These are phyloP conservation scores for Naganishia vishniacii DNA, from an alignment of 768 basidiomycete species.

Conservation along the genomic window DNA sequence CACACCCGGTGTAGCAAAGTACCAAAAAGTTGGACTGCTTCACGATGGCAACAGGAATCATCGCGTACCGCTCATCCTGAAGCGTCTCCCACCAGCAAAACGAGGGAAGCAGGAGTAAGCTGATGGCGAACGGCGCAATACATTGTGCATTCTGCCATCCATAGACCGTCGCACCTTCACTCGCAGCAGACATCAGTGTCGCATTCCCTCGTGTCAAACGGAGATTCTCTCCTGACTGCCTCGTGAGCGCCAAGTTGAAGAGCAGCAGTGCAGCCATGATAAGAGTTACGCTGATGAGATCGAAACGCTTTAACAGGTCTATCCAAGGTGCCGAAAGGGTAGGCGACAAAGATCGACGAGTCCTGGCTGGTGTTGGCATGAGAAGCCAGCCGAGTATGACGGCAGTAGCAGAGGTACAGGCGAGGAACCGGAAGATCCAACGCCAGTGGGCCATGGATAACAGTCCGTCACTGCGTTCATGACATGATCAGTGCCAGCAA, in stretches of 20 bases:
- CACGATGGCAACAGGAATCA: conserved; percentile 10
- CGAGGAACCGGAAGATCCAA: conserved; percentile 48
- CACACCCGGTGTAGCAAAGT: not conserved
- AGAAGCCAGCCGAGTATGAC: conserved; percentile 40
- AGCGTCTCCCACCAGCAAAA: conserved; percentile 40
- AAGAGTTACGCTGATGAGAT: conserved; percentile 39
- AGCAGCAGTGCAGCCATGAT: conserved; percentile 38
- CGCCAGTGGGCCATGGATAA: conserved; percentile 43
- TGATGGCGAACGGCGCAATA: conserved; percentile 43
- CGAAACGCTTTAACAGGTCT: conserved; percentile 41
- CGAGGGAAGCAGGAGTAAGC: conserved; percentile 32
- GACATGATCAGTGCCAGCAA: conserved; percentile 41
- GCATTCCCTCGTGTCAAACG: too few species aligned
- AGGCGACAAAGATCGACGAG: not conserved
- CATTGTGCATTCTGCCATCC: conserved; percentile 40
- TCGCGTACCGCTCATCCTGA: not conserved
- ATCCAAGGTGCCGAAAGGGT: too few species aligned
- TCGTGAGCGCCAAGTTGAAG: conserved; percentile 43
- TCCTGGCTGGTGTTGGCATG: conserved; percentile 30
- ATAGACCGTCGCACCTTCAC: conserved; percentile 37
- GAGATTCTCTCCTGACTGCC: not conserved
- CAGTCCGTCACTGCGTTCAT: conserved; percentile 42
- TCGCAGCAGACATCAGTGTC: too few species aligned
- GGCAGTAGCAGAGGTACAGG: conserved; percentile 35
- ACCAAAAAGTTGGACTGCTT: conserved; percentile 4